Evolutionary conservation across 148 eudicot genomes (phyloP).

Genomic region (Vaccinium myrtillus): DNA sequence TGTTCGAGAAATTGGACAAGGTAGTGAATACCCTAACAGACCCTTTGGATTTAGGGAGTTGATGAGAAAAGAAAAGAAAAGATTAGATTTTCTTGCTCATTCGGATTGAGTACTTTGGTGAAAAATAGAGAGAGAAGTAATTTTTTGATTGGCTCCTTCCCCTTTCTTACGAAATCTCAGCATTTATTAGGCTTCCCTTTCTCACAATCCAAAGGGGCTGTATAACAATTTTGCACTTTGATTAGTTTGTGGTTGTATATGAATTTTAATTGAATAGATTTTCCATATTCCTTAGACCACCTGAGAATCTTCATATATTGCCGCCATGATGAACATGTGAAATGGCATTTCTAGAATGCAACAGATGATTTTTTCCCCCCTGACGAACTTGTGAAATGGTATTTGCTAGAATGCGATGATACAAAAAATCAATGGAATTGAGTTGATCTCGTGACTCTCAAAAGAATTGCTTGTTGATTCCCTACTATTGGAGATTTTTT

Average conservation of each 20-base stretch:
- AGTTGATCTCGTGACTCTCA: neutral
- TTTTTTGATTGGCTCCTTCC: too few relatives aligned
- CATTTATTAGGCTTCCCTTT: too few relatives aligned
- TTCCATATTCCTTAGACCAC: neutral
- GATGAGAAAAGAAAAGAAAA: too few relatives aligned
- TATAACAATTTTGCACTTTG: neutral
- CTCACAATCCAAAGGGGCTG: too few relatives aligned
- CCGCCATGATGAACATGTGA: neutral
- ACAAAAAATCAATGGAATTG: neutral
- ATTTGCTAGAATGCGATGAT: neutral
- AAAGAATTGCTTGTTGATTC: neutral
- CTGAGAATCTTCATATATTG: neutral
- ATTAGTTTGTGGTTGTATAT: neutral
- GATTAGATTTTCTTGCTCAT: too few relatives aligned
- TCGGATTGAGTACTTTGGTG: too few relatives aligned
- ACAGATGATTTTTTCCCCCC: neutral
- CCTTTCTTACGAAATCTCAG: too few relatives aligned
- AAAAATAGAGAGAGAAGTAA: too few relatives aligned
- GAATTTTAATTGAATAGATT: neutral
- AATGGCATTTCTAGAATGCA: neutral
- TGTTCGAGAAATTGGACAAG: slow-evolving; percentile 67
- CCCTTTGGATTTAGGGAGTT: too few relatives aligned
- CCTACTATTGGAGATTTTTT: neutral
- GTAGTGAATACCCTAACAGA: slow-evolving; percentile 28
- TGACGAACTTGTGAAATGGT: neutral